These are phyloP conservation scores for Rhipidocladum racemiflorum DNA, from an alignment of 176 grass and related monocot species.

Conservation along the genomic window DNA sequence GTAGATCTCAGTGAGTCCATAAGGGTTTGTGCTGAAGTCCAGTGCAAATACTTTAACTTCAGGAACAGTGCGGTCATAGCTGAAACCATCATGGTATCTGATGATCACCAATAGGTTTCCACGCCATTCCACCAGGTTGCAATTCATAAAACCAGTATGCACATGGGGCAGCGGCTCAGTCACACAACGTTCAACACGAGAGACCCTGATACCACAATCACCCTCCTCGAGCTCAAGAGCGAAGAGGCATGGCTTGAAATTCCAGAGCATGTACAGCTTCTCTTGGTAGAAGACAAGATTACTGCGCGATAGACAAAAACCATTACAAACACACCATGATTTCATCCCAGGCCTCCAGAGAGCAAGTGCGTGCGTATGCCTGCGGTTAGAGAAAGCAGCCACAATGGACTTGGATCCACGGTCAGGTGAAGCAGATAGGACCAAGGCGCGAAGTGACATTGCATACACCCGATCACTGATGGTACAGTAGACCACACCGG, in stretches of 20 bases:
- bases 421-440: constrained; percentile 9
- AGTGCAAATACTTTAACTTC: constrained; percentile 5
- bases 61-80: not conserved
- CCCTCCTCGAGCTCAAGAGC: not conserved
- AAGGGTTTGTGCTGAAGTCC: constrained; percentile 27
- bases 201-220: not conserved
- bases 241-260: not conserved
- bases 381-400: not conserved
- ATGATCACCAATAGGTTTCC: constrained; percentile 11
- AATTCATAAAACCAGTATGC: not conserved
- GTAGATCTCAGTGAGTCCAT: not conserved
- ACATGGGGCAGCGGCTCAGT: not conserved
- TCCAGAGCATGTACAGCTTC: constrained; percentile 4
- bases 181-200: not conserved
- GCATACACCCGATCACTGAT: not conserved
- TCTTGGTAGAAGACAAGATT: constrained; percentile 6
- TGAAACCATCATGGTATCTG: not conserved
- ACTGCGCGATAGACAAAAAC: not conserved
- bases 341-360: constrained; percentile 19
- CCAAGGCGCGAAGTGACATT: not conserved
- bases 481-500: not conserved
- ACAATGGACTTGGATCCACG: not conserved
- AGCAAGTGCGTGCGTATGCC: not conserved
- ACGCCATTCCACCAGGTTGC: constrained; percentile 24
- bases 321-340: not conserved